Base-by-base conservation (phyloP, 1,284 basidiomycete genomes). In the Singerocomus rubriflavus region DNA sequence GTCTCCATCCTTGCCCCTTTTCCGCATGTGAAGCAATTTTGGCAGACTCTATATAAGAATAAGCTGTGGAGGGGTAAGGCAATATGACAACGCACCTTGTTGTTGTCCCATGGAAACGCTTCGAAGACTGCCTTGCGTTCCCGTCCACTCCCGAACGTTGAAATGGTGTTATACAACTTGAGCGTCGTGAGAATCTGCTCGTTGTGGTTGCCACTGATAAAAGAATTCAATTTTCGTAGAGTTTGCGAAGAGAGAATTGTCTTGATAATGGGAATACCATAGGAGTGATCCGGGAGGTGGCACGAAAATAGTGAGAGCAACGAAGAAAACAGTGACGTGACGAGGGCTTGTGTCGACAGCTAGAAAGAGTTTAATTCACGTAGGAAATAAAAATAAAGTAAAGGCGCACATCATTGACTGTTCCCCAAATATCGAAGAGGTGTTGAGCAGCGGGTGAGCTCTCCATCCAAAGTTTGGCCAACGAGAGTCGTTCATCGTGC, bases 61-160 rank as follows among this genome's bases (percentile, higher is more conserved):
- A 4, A 55, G 34, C 33, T 8, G 17, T 3, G 1, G 0, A 42
- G 42, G 0, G 5, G 25, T 0, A 39, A 25, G 10, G 25, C 31
- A 27, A 27, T n/a, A 9, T 9, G 16, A 27, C 6, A 14, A 36
- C 60, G 6, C 51, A 84, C 88, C 74, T 90, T 91, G 31, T 76
- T 91, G 31, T 76, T 73, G 47, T 88, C 87, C 89, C 90, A 92
- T 6, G 80, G 76, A 63, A 90, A 86, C 0, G 71, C 70, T 46
- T 90, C 88, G 27, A 84, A 65, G 1, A 88, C 70, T 0, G 70
- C 57, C 56, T 79, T 84, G 44, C 78, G 75, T 53, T 90, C 87
- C 26, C 74, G 69, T 8, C 86, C 85, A 30, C 82, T 76, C 3
- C 77, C 81, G 60, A 85, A 90, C 0, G 64, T 61, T 4, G 85